Evolutionary conservation across 2,329 filamentous ascomycete species (phyloP), one percentile per base, ranked within the genome.

Genomic region (Metarhizium humberi): DNA sequence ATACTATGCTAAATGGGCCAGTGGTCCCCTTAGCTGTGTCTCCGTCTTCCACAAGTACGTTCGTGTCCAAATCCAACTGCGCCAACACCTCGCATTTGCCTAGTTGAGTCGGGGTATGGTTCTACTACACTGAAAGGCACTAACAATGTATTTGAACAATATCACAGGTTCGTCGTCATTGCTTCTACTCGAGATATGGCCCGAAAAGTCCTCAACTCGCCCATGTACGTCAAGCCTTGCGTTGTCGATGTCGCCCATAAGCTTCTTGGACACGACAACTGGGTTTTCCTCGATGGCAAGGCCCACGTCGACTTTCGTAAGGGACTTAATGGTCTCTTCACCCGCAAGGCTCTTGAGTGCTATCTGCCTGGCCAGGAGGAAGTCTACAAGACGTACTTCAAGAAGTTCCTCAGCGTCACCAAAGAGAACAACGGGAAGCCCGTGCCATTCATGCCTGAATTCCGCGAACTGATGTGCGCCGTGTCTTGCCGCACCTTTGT

Each of bases 31-130:
- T 63, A 96, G 92, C 78, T 99, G 94, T 68, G 94, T 99, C 59
- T 96, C 92, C 2, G 91, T 99, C 66, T 99, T 99, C 78, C 94
- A 99, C 84, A 99, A 97, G 90, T 95, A 82, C 63, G 84, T 20
- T 5, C 32, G 16, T 25, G 14, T 34, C 14, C 20, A 1, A n/a
- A 16, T 36, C 4, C 13, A 20, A 34, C 6, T 30, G 45, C 45
- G 18, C 43, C 43, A 46, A 30, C 25, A 20, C 6, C 13, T 20
- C 8, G 3, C 45, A 47, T 4, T 14, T 10, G 14, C 20, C 45
- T 20, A 48, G 14, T 45, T 20, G 42, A 30, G 13, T 10, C 16
- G 3, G 20, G 11, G 4, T 48, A 47, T 48, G 11, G 10, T n/a
- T 16, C 30, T 14, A 5, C 16, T 20, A 20, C 42, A 13, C 16